Evolutionary conservation across 352 stramenopile genomes (phyloP), one percentile per base, ranked within the genome.

Genomic region (Phytophthora hybrid): DNA sequence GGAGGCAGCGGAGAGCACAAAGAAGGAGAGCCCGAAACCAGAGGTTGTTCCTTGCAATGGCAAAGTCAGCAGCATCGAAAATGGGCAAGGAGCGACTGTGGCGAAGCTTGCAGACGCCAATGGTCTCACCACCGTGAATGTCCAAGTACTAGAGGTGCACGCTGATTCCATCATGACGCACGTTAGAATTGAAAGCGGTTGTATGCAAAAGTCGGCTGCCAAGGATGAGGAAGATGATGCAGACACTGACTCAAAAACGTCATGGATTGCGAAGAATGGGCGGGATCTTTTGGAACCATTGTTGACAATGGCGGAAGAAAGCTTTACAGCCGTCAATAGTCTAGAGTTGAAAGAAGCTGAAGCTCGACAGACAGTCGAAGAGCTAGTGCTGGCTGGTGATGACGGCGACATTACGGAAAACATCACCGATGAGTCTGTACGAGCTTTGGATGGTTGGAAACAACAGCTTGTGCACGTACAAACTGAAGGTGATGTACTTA

Each of bases 281-380:
- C 57, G 47, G 2, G 67, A 85, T 34, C 69, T 93, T 23, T 66
- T 96, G 29, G 76, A 93, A 32, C 83, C 84, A 5, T 66, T 95
- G 11, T 59, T 94, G 5, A 65, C 55, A 34, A 86, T 93, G 78
- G 78, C 87, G 1, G 89, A 95, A 56, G 76, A 91, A 69, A 93
- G 85, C 59, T 76, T 95, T 52, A 67, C 74, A 10, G 72, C 77
- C n/a, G 84, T 96, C 8, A 85, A 83, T 59, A 77, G 63, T 26
- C 76, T 96, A 8, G 88, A 96, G 56, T 61, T 89, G 11, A 87
- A 93, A 67, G 81, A 93, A 71, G 89, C 89, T 53, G 81, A 90
- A 70, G 69, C 76, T 44, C 68, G 73, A 11, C 85, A 87, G 46
- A 85, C 79, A 26, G 76, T 93, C 16, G 86, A 93, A 53, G 76